Percentiles rank a stretch among this genome's conserved stretches.
phyloP scores from a whole-genome alignment of 768 basidiomycete genomes.

The Amanita pallidorosea region DNA sequence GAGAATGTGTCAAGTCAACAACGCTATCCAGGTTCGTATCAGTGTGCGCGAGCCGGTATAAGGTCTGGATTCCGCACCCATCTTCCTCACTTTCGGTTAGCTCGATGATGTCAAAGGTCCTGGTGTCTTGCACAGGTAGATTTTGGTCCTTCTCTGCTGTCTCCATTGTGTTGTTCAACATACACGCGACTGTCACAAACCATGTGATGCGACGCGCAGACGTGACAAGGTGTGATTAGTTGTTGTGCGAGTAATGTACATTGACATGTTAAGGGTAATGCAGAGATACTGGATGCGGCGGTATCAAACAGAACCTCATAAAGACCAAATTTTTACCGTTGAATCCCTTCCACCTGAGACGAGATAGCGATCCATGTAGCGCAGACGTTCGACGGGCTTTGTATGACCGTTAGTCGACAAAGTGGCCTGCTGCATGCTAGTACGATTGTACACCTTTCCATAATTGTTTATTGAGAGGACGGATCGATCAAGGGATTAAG shows the following conservation, averaged over 20 bases:
- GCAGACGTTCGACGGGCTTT: slow-evolving; percentile 73
- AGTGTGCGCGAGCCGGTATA: not conserved
- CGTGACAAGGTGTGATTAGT: not conserved
- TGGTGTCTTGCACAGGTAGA: not conserved
- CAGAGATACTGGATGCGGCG: not conserved
- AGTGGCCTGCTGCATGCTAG: slow-evolving; percentile 79
- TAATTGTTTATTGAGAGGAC: not conserved
- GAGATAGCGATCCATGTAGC: slow-evolving; percentile 95
- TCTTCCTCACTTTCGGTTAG: slow-evolving; percentile 1
- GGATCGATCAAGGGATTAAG: slow-evolving; percentile 2
- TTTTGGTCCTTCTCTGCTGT: no score
- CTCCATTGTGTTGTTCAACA: not conserved
- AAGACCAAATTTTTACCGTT: slow-evolving; percentile 85
- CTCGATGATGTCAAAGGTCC: not conserved
- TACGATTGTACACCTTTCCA: slow-evolving; percentile 84
- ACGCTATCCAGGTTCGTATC: not conserved
- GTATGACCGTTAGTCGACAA: slow-evolving; percentile 90
- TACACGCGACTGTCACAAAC: not conserved
- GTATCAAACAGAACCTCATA: slow-evolving; percentile 30
- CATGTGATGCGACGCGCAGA: not conserved
- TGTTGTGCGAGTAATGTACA: slow-evolving; percentile 1
- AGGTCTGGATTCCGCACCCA: not conserved
- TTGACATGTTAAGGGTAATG: slow-evolving; percentile 4
- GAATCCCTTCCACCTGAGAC: slow-evolving; percentile 86
- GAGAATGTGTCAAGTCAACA: not conserved